phyloP scores from a whole-genome alignment of 495 filamentous ascomycete genomes.

The Neurospora cerealis region DNA sequence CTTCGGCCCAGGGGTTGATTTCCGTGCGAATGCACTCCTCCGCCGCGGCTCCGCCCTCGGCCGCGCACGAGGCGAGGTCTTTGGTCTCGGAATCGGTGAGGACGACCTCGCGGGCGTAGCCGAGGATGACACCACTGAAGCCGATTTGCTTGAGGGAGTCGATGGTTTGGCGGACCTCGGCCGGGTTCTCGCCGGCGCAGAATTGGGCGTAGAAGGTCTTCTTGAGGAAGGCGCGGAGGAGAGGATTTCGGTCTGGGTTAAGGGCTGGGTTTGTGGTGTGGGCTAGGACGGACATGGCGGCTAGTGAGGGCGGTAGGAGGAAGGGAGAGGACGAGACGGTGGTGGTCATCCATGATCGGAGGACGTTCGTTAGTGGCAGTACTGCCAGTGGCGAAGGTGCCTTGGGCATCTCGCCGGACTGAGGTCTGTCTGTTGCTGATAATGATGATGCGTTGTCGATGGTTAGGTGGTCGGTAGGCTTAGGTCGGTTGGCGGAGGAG shows the following conservation, averaged over 20 bases:
- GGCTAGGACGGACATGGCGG: slow-evolving; percentile 58
- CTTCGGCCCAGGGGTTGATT: slow-evolving; percentile 61
- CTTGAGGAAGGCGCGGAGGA: slow-evolving; percentile 51
- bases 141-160: slow-evolving; percentile 52
- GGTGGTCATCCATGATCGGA: slow-evolving; percentile 71
- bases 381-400: slow-evolving; percentile 49
- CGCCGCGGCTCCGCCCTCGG: slow-evolving; percentile 18
- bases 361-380: slow-evolving; percentile 60
- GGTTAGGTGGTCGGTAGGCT: slow-evolving; percentile 22
- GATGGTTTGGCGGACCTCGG: slow-evolving; percentile 52
- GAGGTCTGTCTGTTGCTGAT: slow-evolving; percentile 4
- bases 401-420: slow-evolving; percentile 18
- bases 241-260: slow-evolving; percentile 46
- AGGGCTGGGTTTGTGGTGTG: slow-evolving; percentile 51
- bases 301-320: slow-evolving; percentile 61
- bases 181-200: slow-evolving; percentile 61
- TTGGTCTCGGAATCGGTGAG: slow-evolving; percentile 41
- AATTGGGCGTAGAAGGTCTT: slow-evolving; percentile 80
- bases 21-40: slow-evolving; percentile 45
- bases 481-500: slow-evolving; percentile 29
- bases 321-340: slow-evolving; percentile 67
- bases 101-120: slow-evolving; percentile 67
- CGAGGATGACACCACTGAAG: slow-evolving; percentile 66
- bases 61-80: slow-evolving; percentile 21
- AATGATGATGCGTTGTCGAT: slow-evolving; percentile 11